A percentile compares a stretch with the other conserved stretches of the same genome.
Conservation (phyloP, 2,329 filamentous ascomycete species). For the Cyanodermella asteris region DNA sequence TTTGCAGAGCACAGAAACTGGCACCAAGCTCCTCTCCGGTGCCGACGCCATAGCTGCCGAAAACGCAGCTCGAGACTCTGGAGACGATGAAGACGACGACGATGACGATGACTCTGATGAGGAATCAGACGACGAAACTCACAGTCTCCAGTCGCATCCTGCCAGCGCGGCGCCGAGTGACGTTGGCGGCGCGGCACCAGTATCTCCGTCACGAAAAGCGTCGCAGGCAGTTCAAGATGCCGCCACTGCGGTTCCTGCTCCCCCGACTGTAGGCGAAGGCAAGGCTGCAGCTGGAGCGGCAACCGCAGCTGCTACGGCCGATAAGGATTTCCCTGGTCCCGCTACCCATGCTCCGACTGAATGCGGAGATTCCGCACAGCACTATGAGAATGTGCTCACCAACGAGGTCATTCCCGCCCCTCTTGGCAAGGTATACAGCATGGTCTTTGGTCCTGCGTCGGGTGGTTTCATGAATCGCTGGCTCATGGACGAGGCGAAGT, state of each 20-base stretch:
- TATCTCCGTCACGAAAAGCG: constrained; percentile 45
- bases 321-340: constrained; percentile 62
- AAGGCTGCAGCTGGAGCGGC: constrained; percentile 29
- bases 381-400: constrained; percentile 67
- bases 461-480: constrained; percentile 68
- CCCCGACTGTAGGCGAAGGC: constrained; percentile 12
- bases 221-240: constrained; percentile 29
- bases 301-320: constrained; percentile 13
- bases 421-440: constrained; percentile 70
- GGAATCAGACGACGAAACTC: constrained; percentile 26
- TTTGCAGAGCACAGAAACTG: constrained; percentile 75
- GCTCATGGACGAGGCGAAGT: constrained; percentile 72
- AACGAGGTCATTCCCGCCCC: constrained; percentile 76
- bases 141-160: constrained; percentile 36
- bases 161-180: constrained; percentile 34
- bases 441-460: constrained; percentile 69
- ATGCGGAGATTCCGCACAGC: constrained; percentile 54
- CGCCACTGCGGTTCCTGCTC: constrained; percentile 17
- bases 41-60: constrained; percentile 78
- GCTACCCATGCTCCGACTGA: constrained; percentile 61
- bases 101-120: constrained; percentile 38
- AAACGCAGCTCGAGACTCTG: constrained; percentile 39
- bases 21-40: constrained; percentile 57
- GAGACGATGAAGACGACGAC: constrained; percentile 54
- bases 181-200: constrained; percentile 23